Evolutionary conservation across 2,329 filamentous ascomycete genomes (phyloP), one percentile per base, ranked within the genome.

Genomic region (Waltergamsia citrina): DNA sequence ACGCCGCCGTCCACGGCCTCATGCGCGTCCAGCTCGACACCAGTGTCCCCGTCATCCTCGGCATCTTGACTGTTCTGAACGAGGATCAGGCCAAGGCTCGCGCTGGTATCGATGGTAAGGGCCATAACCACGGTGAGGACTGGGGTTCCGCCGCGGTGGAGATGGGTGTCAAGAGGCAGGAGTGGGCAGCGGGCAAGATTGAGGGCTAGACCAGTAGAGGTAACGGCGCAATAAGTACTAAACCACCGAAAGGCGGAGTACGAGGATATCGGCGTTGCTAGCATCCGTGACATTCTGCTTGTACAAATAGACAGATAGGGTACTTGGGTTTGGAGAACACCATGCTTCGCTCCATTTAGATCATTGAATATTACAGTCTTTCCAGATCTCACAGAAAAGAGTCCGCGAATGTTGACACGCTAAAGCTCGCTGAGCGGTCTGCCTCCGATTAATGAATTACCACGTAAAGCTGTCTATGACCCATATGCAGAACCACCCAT

Each of bases 121-220:
- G 76, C 46, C 92, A 96, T 57, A 96, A 96, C 62, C 90, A 98
- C 61, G 92, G 92, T 19, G 82, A 92, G 63, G 90, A 96, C 58
- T 98, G 92, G 92, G 92, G 92, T 4, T 70, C 77, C 47, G 92
- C 90, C 15, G 92, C 92, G 6, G 92, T 98, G 22, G 92, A 98
- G 69, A 72, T 98, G 67, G 88, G 84, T 6, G 73, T 83, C 14
- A 96, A 94, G 78, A 77, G 83, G 54, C 82, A 69, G 59, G 80
- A 78, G 33, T 96, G 88, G 90, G 73, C 75, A 3, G 74, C 80
- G 42, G 88, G 88, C 29, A 69, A 65, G 51, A 63, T 75, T 35
- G 67, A 70, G 39, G 57, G 57, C 22, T 61, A 43, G 39, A 47
- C n/a, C 8, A 34, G n/a, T n/a, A n/a, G n/a, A n/a, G n/a, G n/a